These are phyloP conservation scores for Tinospora cordifolia DNA, from an alignment of 164 flowering plant species.

Conservation along the genomic window DNA sequence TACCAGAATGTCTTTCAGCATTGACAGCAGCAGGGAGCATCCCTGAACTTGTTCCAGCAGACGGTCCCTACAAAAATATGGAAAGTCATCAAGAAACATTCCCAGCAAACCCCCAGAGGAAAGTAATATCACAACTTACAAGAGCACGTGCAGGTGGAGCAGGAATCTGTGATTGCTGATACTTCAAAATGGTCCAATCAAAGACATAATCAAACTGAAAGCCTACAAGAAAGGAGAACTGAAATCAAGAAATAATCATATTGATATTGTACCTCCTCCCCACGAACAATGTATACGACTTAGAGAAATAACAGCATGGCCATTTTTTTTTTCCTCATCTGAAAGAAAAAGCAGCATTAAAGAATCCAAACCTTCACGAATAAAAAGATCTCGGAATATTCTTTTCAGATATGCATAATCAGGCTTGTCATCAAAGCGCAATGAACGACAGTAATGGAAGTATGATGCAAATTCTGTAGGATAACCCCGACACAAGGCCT, in stretches of 20 bases:
- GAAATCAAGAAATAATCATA: background rate
- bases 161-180: constrained; percentile 76
- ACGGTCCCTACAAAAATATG: constrained; percentile 32
- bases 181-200: constrained; percentile 89
- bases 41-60: constrained; percentile 69
- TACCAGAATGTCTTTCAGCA: constrained; percentile 57
- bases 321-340: background rate
- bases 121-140: constrained; percentile 29
- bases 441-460: constrained; percentile 90
- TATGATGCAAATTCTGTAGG: constrained; percentile 96
- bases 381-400: constrained; percentile 90
- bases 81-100: background rate
- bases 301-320: background rate
- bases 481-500: constrained; percentile 87
- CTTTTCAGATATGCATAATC: constrained; percentile 91
- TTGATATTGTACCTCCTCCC: background rate
- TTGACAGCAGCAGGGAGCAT: constrained; percentile 39
- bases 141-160: constrained; percentile 56
- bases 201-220: constrained; percentile 90
- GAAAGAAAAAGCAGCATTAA: background rate
- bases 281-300: background rate
- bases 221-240: constrained; percentile 31
- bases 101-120: background rate
- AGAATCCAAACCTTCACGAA: constrained; percentile 74
- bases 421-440: constrained; percentile 94